These are phyloP conservation scores for Diplocarpon mali DNA, from an alignment of 2,329 filamentous ascomycete genomes.

Conservation along the genomic window DNA sequence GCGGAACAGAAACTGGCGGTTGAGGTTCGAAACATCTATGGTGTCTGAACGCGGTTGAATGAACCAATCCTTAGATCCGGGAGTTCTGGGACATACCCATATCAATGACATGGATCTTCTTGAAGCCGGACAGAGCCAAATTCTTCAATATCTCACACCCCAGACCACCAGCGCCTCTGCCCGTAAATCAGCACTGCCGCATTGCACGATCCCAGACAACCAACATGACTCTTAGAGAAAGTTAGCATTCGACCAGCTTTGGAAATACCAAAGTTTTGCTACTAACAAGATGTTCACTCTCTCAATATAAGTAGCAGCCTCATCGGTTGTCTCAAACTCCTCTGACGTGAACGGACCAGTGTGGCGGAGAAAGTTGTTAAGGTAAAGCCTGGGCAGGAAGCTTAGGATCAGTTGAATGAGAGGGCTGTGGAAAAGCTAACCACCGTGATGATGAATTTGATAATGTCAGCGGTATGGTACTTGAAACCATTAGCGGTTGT, in stretches of 20 bases:
- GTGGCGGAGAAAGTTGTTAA: slow-evolving; percentile 69
- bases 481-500: slow-evolving; percentile 20
- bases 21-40: slow-evolving; percentile 96
- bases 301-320: slow-evolving; percentile 46
- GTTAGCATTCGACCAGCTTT: slow-evolving; percentile 16
- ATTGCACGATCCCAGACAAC: slow-evolving; percentile 10
- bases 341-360: slow-evolving; percentile 73
- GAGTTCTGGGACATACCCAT: slow-evolving; percentile 55
- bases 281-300: slow-evolving; percentile 63
- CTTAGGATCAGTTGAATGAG: slow-evolving; percentile 1
- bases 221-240: slow-evolving; percentile 24
- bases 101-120: slow-evolving; percentile 95
- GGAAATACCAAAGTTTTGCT: neutral
- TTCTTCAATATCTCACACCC: slow-evolving; percentile 97
- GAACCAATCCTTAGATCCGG: neutral
- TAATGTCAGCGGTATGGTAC: slow-evolving; percentile 5
- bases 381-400: slow-evolving; percentile 55
- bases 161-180: slow-evolving; percentile 80
- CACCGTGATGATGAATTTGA: slow-evolving; percentile 13
- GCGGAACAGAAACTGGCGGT: slow-evolving; percentile 94
- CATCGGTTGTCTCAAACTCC: slow-evolving; percentile 35
- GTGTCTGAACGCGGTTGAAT: slow-evolving; percentile 50
- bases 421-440: slow-evolving; percentile 9
- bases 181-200: slow-evolving; percentile 12
- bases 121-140: slow-evolving; percentile 88